Evolutionary conservation across 139 green algal species (phyloP), one percentile per base, ranked within the genome.

Genomic region (Chlamydomonas sp.): DNA sequence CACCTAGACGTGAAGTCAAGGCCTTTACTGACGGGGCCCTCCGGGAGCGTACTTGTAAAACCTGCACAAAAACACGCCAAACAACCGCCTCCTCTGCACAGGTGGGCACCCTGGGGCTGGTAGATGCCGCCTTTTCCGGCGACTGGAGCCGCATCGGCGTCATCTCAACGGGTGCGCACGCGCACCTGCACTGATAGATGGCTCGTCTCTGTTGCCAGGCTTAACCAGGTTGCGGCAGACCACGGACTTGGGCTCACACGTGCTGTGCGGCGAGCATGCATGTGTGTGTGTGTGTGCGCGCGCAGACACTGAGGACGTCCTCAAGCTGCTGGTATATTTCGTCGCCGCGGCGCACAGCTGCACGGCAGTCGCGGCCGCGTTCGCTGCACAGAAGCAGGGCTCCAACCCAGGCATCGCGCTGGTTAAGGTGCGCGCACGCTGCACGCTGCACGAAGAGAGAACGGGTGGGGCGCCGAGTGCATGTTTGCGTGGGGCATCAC

Each of bases 121-220:
- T 61, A 29, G 50, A 61, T 61, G 50, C 50, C 5, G 50, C 50
- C 10, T 61, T 34, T n/a, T 34, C 16, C 30, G 50, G 50, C 16
- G 50, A 61, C 24, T 61, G 50, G 50, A 34, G 16, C 50, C 13
- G 50, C 13, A 61, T 61, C 13, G 50, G 50, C 24, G 50, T 61
- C 50, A 61, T 61, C 50, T 61, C 50, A 10, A 29, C 10, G 30
- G 50, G 50, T 61, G 30, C 13, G 39, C 8, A 50, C 13, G 10
- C 39, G 13, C 8, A n/a, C 10, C 13, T 50, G 39, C 8, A 50
- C 39, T 13, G 13, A 50, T 13, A 50, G 39, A 50, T 50, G 39
- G 39, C 39, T n/a, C n/a, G n/a, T n/a, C n/a, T n/a, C n/a, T n/a
- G n/a, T n/a, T n/a, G n/a, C n/a, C n/a, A n/a, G n/a, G n/a, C n/a